Base-by-base conservation (phyloP, 352 stramenopile species). In the Phytophthora constricta region DNA sequence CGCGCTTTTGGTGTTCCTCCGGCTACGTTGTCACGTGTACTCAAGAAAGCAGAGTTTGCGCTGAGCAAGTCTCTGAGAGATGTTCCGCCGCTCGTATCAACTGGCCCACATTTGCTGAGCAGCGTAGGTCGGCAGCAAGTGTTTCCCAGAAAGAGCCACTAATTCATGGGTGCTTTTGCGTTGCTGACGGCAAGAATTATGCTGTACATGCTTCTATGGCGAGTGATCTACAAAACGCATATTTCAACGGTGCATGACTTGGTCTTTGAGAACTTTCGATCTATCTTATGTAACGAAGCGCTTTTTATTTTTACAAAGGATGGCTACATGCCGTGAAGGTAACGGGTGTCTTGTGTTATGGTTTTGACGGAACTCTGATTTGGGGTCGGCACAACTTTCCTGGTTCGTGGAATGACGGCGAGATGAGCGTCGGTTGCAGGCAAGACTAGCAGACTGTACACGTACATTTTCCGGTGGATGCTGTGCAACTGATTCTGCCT, bases 311-410 rank as follows among this genome's bases (percentile, higher is more conserved):
- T 37, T 37, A 11, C 31, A 37, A 7, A 37, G 31, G 31, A 13
- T 37, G 31, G 31, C 13, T 37, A 11, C 31, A 37, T 11, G 7
- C 31, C 31, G 31, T 37, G 7, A 37, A 37, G 31, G 31, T 37
- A 37, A 37, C 31, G 13, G 13, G 31, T n/a, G 54, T 46, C 2
- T 33, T 45, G 17, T 62, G 54, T n/a, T 62, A 53, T 13, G 54
- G 54, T 2, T 62, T 62, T 16, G 54, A 62, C 42, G 54, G 42
- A 5, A 45, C 41, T 25, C 45, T 62, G 19, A 53, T 62, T 4
- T 62, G 54, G 42, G 54, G 51, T 8, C 41, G 43, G 3, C 54
- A 62, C 16, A 62, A 62, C 43, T 37, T 49, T 47, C 54, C 54
- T 47, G 42, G 42, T 3, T 62, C 54, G 3, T 53, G 54, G 41